Evolutionary conservation across 2,329 filamentous ascomycete species (phyloP).

Genomic region (Metarhizium rileyi): DNA sequence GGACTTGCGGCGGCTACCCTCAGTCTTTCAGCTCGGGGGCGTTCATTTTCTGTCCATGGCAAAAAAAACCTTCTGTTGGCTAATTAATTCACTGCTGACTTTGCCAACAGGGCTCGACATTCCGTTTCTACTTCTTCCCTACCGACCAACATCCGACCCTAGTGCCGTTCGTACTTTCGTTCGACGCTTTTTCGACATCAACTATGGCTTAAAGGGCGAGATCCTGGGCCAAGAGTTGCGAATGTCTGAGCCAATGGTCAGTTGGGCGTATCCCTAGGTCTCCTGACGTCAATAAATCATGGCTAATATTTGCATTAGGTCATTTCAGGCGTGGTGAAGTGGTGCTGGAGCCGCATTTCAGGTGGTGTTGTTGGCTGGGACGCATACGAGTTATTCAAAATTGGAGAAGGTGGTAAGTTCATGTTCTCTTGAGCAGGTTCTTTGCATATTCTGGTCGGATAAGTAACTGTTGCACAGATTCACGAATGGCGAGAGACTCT

Average conservation of each 20-base stretch:
- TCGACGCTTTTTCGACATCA: conserved; percentile 77
- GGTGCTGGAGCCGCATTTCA: conserved; percentile 92
- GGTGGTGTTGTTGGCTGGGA: conserved; percentile 95
- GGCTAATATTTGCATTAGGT: conserved; percentile 46
- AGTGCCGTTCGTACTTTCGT: conserved; percentile 88
- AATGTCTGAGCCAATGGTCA: conserved; percentile 87
- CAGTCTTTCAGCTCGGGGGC: too few species aligned
- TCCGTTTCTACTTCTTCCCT: conserved; percentile 88
- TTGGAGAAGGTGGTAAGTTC: conserved; percentile 73
- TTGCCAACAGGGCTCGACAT: conserved; percentile 65
- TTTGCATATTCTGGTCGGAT: background rate
- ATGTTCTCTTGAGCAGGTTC: conserved; percentile 8
- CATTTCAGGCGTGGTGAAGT: conserved; percentile 88
- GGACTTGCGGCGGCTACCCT: too few species aligned
- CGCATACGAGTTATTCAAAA: conserved; percentile 89
- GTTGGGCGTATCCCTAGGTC: conserved; percentile 15
- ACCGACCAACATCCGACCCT: conserved; percentile 85
- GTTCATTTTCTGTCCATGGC: background rate
- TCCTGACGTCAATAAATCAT: background rate
- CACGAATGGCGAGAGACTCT: conserved; percentile 80
- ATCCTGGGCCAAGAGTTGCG: conserved; percentile 74
- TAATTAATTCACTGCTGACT: conserved; percentile 2
- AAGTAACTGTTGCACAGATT: conserved; percentile 49
- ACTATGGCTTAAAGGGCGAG: conserved; percentile 57
- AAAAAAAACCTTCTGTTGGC: background rate